Evolutionary conservation across 176 grass and related monocot genomes (phyloP), one percentile per base, ranked within the genome.

Genomic region (Hordeum marinum): DNA sequence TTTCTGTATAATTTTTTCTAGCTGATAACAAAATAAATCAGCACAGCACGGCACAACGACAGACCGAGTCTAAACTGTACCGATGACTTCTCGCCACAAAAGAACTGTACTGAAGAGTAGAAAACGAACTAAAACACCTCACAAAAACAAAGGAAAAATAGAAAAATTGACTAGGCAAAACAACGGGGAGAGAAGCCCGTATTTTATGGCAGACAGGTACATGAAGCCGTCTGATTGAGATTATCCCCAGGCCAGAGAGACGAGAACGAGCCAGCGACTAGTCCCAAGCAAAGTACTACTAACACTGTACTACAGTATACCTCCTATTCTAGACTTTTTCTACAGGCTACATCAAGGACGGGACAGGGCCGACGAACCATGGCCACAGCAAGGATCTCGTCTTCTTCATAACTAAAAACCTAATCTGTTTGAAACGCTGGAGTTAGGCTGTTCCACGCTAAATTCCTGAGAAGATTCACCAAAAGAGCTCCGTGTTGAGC

Each of bases 181-280:
- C 14, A 17, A 50, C 14, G 5, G 46, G 46, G 46, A 50, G 46
- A 50, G 46, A 36, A 50, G 14, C 46, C 46, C 46, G 17, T 50
- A 48, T 48, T 13, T 48, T 17, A 52, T 29, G 48, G 6, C 15
- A 52, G 48, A 52, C 48, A 52, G 15, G 48, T 52, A 52, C 48
- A 7, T 18, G 48, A 52, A 52, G 48, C 27, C 27, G 64, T 75
- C 59, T 61, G 36, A 31, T 87, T 79, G n/a, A n/a, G n/a, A n/a
- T n/a, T 90, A 39, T 79, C 68, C 5, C 18, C 46, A 36, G 85
- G 71, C 77, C 71, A 68, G 79, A 68, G 79, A 57, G 76, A 76
- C 35, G 15, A 75, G 42, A 37, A 5, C 45, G 37, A 46, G 70
- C 21, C 27, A 77, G 29, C 72, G 57, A 50, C 36, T 6, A 4